These are phyloP conservation scores for Mycena kentingensis DNA, from an alignment of 768 basidiomycete genomes.

Conservation along the genomic window DNA sequence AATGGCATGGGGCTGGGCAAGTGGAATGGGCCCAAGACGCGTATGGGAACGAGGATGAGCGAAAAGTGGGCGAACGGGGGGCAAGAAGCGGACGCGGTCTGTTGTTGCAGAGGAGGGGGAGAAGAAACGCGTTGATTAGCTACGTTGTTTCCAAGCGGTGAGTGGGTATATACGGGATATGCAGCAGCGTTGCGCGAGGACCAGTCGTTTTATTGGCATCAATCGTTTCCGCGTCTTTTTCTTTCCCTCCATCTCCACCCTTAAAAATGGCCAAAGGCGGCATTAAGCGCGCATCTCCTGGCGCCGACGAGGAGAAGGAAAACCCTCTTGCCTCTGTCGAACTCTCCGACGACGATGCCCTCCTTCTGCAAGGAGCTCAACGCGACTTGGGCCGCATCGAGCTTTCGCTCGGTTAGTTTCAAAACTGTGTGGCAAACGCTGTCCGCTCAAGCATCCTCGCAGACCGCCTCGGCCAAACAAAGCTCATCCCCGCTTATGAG, in stretches of 20 bases:
- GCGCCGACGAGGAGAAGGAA: slow-evolving; percentile 74
- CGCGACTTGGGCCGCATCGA: slow-evolving; percentile 73
- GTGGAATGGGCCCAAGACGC: slow-evolving; percentile 28
- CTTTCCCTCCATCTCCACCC: slow-evolving; percentile 19
- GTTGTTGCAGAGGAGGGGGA: slow-evolving; percentile 82
- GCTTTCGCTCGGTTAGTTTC: slow-evolving; percentile 65
- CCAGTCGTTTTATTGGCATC: no score
- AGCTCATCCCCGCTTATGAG: slow-evolving; percentile 63
- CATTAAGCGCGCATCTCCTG: slow-evolving; percentile 80
- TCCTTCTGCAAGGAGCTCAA: slow-evolving; percentile 64
- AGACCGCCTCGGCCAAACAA: slow-evolving; percentile 68
- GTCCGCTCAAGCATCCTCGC: slow-evolving; percentile 15
- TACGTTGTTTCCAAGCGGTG: not conserved
- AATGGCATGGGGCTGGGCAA: slow-evolving; percentile 73
- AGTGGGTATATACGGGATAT: not conserved
- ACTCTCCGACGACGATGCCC: slow-evolving; percentile 70
- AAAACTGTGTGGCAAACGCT: not conserved
- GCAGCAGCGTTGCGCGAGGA: slow-evolving; percentile 4
- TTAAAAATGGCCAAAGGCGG: slow-evolving; percentile 46
- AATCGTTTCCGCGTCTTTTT: slow-evolving; percentile 20
- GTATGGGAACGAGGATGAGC: slow-evolving; percentile 38
- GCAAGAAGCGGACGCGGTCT: slow-evolving; percentile 41
- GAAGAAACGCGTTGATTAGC: slow-evolving; percentile 71
- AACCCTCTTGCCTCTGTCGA: slow-evolving; percentile 66
- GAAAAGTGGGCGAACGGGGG: slow-evolving; percentile 41